Evolutionary conservation across 169 alveolate genomes (phyloP), one percentile per base, ranked within the genome.

Genomic region (Babesia bigemina): DNA sequence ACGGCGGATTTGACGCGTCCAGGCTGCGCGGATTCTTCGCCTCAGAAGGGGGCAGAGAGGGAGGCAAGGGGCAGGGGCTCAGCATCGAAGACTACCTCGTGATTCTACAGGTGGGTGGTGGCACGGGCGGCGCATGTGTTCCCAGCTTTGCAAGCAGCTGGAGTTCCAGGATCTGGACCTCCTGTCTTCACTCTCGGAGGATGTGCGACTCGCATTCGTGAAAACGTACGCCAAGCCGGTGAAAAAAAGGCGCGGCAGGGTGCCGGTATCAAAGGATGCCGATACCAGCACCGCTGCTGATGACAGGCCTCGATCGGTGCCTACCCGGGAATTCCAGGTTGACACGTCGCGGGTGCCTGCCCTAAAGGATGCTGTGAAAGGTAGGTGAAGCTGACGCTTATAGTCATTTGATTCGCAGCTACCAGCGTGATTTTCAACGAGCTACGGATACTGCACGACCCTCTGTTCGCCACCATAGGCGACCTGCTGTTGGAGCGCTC

Each of bases 401-500:
- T 8, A 17, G 21, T 14, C 33, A 48, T 28, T 17, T 7, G 13
- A 0, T 17, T 9, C 59, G 21, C 58, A 79, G 87, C 74, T 19
- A 45, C 69, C 9, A 59, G 87, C 62, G 22, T 29, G 14, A 17
- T 72, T 9, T 79, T 28, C 69, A 79, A 79, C 52, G 70, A 72
- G 45, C 63, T 79, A 42, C 21, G 58, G 42, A 60, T 79, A 22
- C 60, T 79, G 19, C 61, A 79, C 47, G 87, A 79, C 69, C 87
- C 87, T 2, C 50, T 79, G 56, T 79, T 79, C 42, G 36, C 48
- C 36, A 58, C 83, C 11, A 79, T 79, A n/a, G 74, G 81, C 10
- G 56, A 70, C 59, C 12, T 57, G 36, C 28, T 70, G 49, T 24
- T 63, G 60, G 53, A 70, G 61, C 65, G 39, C 36, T 13, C 19